Evolutionary conservation across 2,329 filamentous ascomycete species (phyloP), one percentile per base, ranked within the genome.

Genomic region (Verticillium albo-atrum): DNA sequence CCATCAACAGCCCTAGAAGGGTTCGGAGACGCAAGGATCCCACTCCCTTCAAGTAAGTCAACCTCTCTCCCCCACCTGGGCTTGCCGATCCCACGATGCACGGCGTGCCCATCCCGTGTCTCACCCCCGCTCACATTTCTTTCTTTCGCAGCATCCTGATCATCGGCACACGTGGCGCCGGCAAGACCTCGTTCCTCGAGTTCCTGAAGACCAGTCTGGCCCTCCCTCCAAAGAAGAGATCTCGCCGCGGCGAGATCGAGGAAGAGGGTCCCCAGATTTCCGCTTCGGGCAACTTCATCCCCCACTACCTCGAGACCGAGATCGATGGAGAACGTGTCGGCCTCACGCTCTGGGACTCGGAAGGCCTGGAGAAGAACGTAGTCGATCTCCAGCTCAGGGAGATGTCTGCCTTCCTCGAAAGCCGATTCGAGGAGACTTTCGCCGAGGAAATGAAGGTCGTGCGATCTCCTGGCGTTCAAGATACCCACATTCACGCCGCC

Each of bases 381-480:
- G 92, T 97, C 56, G 95, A 98, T 73, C 84, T 98, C 65, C 95
- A 99, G 75, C 81, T 99, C 65, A 87, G 93, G 62, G 92, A 96
- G 72, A 93, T 98, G 80, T 89, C 90, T 34, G 84, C 89, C 9
- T 99, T 99, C 77, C 80, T 99, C 61, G 95, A 99, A 79, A 94
- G 90, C 79, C 98, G 98, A 75, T 99, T 99, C 67, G 94, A 99
- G 73, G 95, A 99, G 70, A 98, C 95, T 0, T 96, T 99, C 72
- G 87, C 87, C 55, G 95, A 99, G 76, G 95, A 99, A 79, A 96
- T 96, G 84, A 98, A 97, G 79, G 93, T 99, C 54, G 83, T 97
- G 63, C 90, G 95, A 68, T 92, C 93, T 57, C 94, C 95, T 27
- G 94, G 93, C 59, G 90, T 91, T 64, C 91, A 92, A 72, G 95